Percentiles rank a stretch among this genome's conserved stretches.
phyloP scores from a whole-genome alignment of 495 filamentous ascomycete species.

The Trichodelitschia bisporula region DNA sequence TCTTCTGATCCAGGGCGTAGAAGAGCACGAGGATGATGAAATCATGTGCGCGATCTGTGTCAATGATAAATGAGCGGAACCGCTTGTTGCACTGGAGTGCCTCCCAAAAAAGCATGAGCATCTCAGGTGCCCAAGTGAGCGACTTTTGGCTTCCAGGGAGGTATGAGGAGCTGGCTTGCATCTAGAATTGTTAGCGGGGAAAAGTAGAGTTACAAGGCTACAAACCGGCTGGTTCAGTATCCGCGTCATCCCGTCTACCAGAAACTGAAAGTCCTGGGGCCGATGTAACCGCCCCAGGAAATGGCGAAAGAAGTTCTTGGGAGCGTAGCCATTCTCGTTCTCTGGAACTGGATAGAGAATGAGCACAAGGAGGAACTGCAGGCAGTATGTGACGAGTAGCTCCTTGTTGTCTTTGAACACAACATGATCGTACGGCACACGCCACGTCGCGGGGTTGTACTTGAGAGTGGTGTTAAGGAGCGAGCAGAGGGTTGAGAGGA shows the following conservation, averaged over 20 bases:
- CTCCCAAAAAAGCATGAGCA: slow-evolving; percentile 97
- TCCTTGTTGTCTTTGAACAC: slow-evolving; percentile 88
- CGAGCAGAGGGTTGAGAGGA: slow-evolving; percentile 74
- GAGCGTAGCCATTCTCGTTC: slow-evolving; percentile 27
- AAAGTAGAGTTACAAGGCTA: not conserved
- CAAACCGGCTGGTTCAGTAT: slow-evolving; percentile 70
- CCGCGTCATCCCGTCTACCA: slow-evolving; percentile 86
- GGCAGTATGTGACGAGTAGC: slow-evolving; percentile 68
- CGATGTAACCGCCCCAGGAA: slow-evolving; percentile 79
- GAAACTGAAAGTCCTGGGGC: slow-evolving; percentile 92
- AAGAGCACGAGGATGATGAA: slow-evolving; percentile 79
- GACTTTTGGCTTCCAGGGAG: slow-evolving; percentile 66
- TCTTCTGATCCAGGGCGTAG: slow-evolving; percentile 72
- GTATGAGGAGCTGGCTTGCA: slow-evolving; percentile 69
- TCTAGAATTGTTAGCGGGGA: slow-evolving; percentile 19
- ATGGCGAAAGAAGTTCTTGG: slow-evolving; percentile 83
- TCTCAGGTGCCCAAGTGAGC: slow-evolving; percentile 79
- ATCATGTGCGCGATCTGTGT: slow-evolving; percentile 81
- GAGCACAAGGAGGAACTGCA: slow-evolving; percentile 75
- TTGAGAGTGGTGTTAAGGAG: slow-evolving; percentile 92
- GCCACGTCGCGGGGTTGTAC: slow-evolving; percentile 88
- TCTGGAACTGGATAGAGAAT: slow-evolving; percentile 83
- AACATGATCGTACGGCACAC: slow-evolving; percentile 82
- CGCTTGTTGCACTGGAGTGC: slow-evolving; percentile 92
- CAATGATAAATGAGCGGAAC: slow-evolving; percentile 90